Evolutionary conservation across 306 rosid species (phyloP), one percentile per base, ranked within the genome.

Genomic region (Lathyrus sativus): DNA sequence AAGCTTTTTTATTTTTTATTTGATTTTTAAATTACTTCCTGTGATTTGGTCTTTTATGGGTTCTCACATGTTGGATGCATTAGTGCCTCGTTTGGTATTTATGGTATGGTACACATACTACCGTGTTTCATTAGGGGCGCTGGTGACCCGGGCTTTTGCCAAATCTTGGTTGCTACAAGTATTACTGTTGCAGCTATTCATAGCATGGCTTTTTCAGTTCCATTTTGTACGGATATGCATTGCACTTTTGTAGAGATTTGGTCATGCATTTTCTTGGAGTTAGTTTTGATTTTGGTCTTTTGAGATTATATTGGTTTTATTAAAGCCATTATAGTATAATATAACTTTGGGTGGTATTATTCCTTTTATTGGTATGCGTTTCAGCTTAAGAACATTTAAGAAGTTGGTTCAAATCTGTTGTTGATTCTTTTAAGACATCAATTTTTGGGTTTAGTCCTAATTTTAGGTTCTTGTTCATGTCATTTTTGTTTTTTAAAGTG

Each of bases 311-410:
- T 19, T 37, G 63, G 11, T 68, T 7, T 37, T 68, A 38, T 53
- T 37, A 37, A 11, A 37, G 50, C 51, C 51, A 19, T 53, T 22
- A 41, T 53, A 51, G 4, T 22, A 13, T 38, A n/a, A 28, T n/a
- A n/a, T n/a, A n/a, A n/a, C 59, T 33, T 66, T 66, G 72, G 22
- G 7, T 67, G 54, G 64, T 55, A 28, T 24, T 26, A n/a, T 22
- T 55, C 29, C 74, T 24, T 55, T 54, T 14, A 41, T 68, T 38
- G 15, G 8, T n/a, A n/a, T 13, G 62, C 22, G 73, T 9, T 6
- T 41, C 41, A 54, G 51, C 54, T 44, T 54, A n/a, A n/a, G 22
- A 66, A 39, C 13, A 38, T 42, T 7, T 11, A 19, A 14, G 17
- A 37, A 8, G 6, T 59, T 13, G n/a, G 15, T 41, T 67, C 13